phyloP scores from a whole-genome alignment of 2,329 filamentous ascomycete species.

The Ophiostoma sp. region DNA sequence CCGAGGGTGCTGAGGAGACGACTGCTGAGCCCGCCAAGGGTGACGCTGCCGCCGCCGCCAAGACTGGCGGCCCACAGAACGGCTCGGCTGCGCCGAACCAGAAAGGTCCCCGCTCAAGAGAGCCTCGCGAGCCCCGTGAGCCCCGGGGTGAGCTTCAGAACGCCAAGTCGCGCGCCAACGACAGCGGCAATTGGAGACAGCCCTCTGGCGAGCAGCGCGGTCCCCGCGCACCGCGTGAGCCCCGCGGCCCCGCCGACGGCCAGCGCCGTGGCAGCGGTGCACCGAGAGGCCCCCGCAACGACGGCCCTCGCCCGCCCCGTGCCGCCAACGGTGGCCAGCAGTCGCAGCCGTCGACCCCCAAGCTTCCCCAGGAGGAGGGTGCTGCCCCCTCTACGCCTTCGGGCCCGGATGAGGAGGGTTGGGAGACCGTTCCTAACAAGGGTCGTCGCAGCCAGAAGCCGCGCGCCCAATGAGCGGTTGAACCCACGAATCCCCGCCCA shows the following conservation, averaged over 20 bases:
- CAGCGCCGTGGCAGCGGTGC: slow-evolving; percentile 36
- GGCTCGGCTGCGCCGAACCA: slow-evolving; percentile 32
- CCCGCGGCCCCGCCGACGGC: slow-evolving; percentile 45
- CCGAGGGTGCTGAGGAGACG: slow-evolving; percentile 32
- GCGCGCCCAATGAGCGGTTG: slow-evolving; percentile 21
- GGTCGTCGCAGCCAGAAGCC: slow-evolving; percentile 40
- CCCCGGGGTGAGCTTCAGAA: slow-evolving; percentile 49
- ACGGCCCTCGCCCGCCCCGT: slow-evolving; percentile 49
- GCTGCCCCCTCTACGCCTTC: slow-evolving; percentile 28
- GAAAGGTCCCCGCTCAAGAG: slow-evolving; percentile 33
- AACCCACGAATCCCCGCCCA: not conserved
- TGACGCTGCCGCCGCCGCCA: slow-evolving; percentile 28
- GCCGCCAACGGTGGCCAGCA: slow-evolving; percentile 47
- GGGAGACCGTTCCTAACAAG: slow-evolving; percentile 58
- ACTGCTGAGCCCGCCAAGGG: slow-evolving; percentile 29
- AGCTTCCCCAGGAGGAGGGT: slow-evolving; percentile 37
- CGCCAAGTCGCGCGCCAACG: slow-evolving; percentile 56
- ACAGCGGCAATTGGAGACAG: slow-evolving; percentile 62
- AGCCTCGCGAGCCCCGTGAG: slow-evolving; percentile 40
- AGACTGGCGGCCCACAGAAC: slow-evolving; percentile 29
- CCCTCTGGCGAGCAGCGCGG: slow-evolving; percentile 51
- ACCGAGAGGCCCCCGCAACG: slow-evolving; percentile 47
- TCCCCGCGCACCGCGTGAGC: slow-evolving; percentile 25
- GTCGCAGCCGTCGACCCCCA: slow-evolving; percentile 37
- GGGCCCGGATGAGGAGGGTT: slow-evolving; percentile 58